Evolutionary conservation across 2,329 filamentous ascomycete species (phyloP), one percentile per base, ranked within the genome.

Genomic region (Botrytis paeoniae): DNA sequence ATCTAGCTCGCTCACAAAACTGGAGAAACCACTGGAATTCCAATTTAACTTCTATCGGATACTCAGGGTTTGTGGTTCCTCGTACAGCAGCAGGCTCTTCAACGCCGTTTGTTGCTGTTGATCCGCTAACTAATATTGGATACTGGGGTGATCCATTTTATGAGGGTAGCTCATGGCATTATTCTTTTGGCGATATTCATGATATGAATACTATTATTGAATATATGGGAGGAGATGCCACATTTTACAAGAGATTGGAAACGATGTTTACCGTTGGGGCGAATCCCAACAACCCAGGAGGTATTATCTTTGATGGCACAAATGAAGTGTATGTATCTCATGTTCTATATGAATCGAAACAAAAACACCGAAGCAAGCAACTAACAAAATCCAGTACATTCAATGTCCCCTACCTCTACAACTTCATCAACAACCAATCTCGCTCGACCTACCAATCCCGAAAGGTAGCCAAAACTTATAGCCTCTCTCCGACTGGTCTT

Each of bases 11-110:
- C 12, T 87, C 88, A 0, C 84, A 86, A 16, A 90, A 92, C 77
- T 93, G 91, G 91, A 85, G 89, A 25, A 92, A 92, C 78, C 90
- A 93, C 76, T 93, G 90, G 90, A 90, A 93, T 79, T 79, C 85
- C 0, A 80, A 87, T 64, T 85, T 88, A 62, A 84, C 83, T 1
- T 88, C 88, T 0, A 83, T 91, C 0, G 87, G 86, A 6, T 92
- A 91, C 80, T 85, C 82, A 88, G 91, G 91, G 0, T 93, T 93
- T 79, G 82, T 93, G 7, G 90, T 89, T 0, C 91, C 91, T 0
- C 85, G 88, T 20, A 81, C 82, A 70, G 77, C 82, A 20, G 81
- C 84, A 37, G 85, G 86, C 0, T 72, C 65, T 69, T 32, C 65
- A 37, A 57, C 35, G 1, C 65, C 65, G 10, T 83, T 83, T 10